A percentile compares a stretch with the other conserved stretches of the same genome.
These are phyloP conservation scores for Chenopodium album DNA, from an alignment of 148 eudicot genomes.

Conservation along the genomic window DNA sequence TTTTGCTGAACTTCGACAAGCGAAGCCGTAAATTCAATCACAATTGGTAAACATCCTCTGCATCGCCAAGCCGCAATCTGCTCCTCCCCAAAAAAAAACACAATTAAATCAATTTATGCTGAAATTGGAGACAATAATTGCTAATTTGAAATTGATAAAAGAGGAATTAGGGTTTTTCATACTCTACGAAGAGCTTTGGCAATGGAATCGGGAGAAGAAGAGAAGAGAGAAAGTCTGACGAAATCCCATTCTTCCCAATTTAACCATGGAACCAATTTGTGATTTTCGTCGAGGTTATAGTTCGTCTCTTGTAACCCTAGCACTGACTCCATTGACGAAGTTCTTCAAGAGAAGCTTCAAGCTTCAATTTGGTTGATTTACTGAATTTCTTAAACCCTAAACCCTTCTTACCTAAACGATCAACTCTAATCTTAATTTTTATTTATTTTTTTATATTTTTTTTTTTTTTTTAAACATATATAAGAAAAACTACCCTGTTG, in stretches of 20 bases:
- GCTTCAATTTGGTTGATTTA: neutral
- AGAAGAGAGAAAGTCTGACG: slow-evolving; percentile 62
- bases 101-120: too few relatives aligned
- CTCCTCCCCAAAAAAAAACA: neutral
- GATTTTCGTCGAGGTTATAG: slow-evolving; percentile 12
- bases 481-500: too few relatives aligned
- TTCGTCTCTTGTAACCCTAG: slow-evolving; percentile 6
- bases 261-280: slow-evolving; percentile 79
- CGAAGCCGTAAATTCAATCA: slow-evolving; percentile 68
- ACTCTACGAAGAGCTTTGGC: slow-evolving; percentile 62
- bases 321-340: slow-evolving; percentile 23
- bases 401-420: slow-evolving; percentile 3
- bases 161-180: slow-evolving; percentile 5
- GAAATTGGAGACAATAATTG: too few relatives aligned
- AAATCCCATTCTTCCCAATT: slow-evolving; percentile 88
- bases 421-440: too few relatives aligned
- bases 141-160: neutral
- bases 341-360: slow-evolving; percentile 11
- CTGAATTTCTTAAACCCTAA: slow-evolving; percentile 7
- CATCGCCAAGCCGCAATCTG: slow-evolving; percentile 80
- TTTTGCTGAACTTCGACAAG: slow-evolving; percentile 72
- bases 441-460: too few relatives aligned
- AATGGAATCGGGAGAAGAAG: slow-evolving; percentile 44
- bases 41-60: slow-evolving; percentile 78
- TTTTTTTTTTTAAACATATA: too few relatives aligned